These are phyloP conservation scores for Trichophyton rubrum DNA, from an alignment of 2,329 filamentous ascomycete genomes.

Conservation along the genomic window DNA sequence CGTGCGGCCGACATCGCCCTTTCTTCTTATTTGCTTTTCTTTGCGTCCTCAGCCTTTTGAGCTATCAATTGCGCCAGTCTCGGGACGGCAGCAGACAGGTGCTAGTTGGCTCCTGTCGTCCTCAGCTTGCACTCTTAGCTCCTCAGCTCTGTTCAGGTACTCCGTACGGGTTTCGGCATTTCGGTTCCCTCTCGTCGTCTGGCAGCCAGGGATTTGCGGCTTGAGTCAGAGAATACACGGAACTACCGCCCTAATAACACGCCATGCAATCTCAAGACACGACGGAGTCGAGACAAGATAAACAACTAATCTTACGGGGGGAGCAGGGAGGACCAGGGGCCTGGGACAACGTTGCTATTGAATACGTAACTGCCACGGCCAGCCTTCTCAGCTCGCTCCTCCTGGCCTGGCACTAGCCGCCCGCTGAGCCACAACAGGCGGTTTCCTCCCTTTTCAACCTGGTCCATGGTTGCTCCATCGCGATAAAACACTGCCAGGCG, in stretches of 20 bases:
- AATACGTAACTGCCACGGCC: neutral
- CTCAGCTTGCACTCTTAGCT: neutral
- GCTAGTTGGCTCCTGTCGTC: neutral
- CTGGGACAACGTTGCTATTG: neutral
- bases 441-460: neutral
- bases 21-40: neutral
- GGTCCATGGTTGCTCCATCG: neutral
- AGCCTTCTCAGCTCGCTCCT: neutral
- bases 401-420: neutral
- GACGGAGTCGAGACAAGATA: neutral
- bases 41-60: no score
- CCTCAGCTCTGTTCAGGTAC: neutral
- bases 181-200: neutral
- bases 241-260: neutral
- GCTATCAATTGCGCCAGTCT: neutral
- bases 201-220: neutral
- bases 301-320: neutral
- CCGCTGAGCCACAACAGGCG: neutral
- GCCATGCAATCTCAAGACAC: neutral
- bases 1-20: neutral
- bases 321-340: neutral
- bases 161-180: neutral
- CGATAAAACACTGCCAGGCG: constrained; percentile 2
- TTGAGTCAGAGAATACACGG: neutral
- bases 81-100: neutral